Base-by-base conservation (phyloP, 345 rosid genomes). In the Corchorus capsularis region DNA sequence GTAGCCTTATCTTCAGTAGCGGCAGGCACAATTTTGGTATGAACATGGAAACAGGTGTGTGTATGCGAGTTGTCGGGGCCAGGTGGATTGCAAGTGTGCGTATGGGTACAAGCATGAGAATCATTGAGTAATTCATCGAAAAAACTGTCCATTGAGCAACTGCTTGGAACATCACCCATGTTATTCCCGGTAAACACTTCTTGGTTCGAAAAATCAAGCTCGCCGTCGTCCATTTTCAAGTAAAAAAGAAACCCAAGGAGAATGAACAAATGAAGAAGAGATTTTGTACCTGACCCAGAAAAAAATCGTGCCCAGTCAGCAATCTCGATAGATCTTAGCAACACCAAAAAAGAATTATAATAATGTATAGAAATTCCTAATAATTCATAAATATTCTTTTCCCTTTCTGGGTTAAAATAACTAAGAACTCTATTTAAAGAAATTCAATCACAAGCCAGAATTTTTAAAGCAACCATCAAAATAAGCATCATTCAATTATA, bases 51-150 rank as follows among this genome's bases (percentile, higher is more conserved):
- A 81, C 99, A 95, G 1, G 98, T 93, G 80, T 93, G 98, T 0
- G 99, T 90, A 72, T 95, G 99, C 0, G 94, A 89, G 70, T 79
- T 85, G 79, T 95, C 98, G 0, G 99, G 98, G 3, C 99, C 99
- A 0, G 99, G 92, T 0, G 98, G 98, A 54, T 95, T 90, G 79
- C 99, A 93, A 16, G 96, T 93, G 81, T 95, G 97, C 17, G 99
- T 90, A 73, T 95, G 99, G 20, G 96, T 95, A 66, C 99, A 95
- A 1, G 98, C 94, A 79, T 89, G 90, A 53, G 87, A 52, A 61
- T 94, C 97, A 83, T 79, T 88, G 35, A 88, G 70, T 74, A 91
- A 87, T 13, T 88, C 96, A 47, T 91, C 89, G 46, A 90, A 88
- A 84, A 93, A 83, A 82, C 83, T 82, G 73, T 91, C 99, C 85